These are phyloP conservation scores for Panaeolus cyanescens DNA, from an alignment of 768 basidiomycete genomes.

Conservation along the genomic window DNA sequence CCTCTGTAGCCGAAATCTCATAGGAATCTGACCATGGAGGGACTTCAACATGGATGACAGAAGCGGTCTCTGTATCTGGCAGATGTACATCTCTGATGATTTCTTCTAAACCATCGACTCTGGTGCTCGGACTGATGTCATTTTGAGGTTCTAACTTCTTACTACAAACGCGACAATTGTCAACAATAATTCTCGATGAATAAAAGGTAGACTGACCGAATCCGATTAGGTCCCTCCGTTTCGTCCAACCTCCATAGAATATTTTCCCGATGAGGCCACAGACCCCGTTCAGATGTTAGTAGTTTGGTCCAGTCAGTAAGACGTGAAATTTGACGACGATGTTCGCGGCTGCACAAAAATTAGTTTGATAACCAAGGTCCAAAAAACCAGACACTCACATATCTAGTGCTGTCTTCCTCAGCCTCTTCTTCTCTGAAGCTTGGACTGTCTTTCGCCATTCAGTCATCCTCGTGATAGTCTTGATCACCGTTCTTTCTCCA, in stretches of 20 bases:
- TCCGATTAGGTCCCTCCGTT: slow-evolving; percentile 88
- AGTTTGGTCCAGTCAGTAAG: slow-evolving; percentile 62
- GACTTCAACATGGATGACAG: slow-evolving; percentile 55
- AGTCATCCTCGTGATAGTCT: slow-evolving; percentile 60
- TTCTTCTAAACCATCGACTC: slow-evolving; percentile 45
- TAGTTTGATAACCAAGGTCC: neutral
- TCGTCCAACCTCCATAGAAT: slow-evolving; percentile 83
- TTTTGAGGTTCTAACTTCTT: slow-evolving; percentile 75
- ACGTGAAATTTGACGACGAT: slow-evolving; percentile 65
- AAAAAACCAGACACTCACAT: slow-evolving; percentile 44
- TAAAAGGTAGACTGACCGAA: slow-evolving; percentile 52
- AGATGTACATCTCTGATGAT: slow-evolving; percentile 50
- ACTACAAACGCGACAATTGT: slow-evolving; percentile 33
- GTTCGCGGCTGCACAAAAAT: slow-evolving; percentile 60
- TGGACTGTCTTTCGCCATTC: slow-evolving; percentile 77
- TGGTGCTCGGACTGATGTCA: slow-evolving; percentile 47
- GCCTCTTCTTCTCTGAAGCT: slow-evolving; percentile 67
- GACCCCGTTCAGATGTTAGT: slow-evolving; percentile 73
- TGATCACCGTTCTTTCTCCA: slow-evolving; percentile 62
- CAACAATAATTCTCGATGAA: neutral
- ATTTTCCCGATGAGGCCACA: slow-evolving; percentile 68
- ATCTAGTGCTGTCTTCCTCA: slow-evolving; percentile 74
- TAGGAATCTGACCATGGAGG: slow-evolving; percentile 78
- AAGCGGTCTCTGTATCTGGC: slow-evolving; percentile 51
- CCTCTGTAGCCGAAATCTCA: slow-evolving; percentile 63